Percentiles rank a stretch among this genome's conserved stretches.
Conservation (phyloP, 2,329 filamentous ascomycete genomes). For the Orbilia brochopaga region DNA sequence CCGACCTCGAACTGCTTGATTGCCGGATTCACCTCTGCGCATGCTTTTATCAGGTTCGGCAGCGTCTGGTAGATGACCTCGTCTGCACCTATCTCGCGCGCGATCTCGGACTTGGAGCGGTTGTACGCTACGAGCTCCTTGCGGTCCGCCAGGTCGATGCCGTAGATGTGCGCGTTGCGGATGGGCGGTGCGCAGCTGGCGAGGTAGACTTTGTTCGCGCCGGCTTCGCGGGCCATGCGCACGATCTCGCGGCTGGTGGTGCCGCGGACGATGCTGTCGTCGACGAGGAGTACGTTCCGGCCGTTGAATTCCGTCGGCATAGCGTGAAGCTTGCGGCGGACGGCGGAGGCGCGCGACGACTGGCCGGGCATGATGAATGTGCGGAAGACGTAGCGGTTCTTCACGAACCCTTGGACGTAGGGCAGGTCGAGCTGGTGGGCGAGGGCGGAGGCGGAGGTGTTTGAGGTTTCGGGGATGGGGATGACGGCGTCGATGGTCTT, state of each 20-base stretch:
- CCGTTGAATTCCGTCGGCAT: conserved; percentile 84
- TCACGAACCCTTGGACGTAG: conserved; percentile 81
- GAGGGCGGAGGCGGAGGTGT: conserved; percentile 77
- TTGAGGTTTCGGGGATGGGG: conserved; percentile 82
- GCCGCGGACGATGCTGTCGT: conserved; percentile 87
- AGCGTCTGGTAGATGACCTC: conserved; percentile 79
- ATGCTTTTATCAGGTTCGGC: conserved; percentile 78
- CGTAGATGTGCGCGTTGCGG: conserved; percentile 84
- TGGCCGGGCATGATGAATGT: conserved; percentile 90
- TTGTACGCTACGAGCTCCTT: conserved; percentile 74
- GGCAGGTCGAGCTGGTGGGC: conserved; percentile 77
- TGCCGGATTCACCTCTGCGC: conserved; percentile 69
- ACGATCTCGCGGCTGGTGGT: conserved; percentile 82
- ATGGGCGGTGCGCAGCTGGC: conserved; percentile 82
- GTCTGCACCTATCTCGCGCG: conserved; percentile 73
- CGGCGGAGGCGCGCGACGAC: conserved; percentile 78
- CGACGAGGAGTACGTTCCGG: conserved; percentile 80
- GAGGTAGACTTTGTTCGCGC: conserved; percentile 81
- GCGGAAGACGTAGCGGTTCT: conserved; percentile 86
- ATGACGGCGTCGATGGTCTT: conserved; percentile 81
- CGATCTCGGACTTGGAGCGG: conserved; percentile 67
- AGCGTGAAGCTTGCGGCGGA: conserved; percentile 85
- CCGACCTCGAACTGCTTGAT: conserved; percentile 80
- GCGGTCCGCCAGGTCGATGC: conserved; percentile 75
- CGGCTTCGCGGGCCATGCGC: conserved; percentile 81